These are phyloP conservation scores for Tritrichomonas musculus DNA, from an alignment of 208 protist genomes.

Conservation along the genomic window DNA sequence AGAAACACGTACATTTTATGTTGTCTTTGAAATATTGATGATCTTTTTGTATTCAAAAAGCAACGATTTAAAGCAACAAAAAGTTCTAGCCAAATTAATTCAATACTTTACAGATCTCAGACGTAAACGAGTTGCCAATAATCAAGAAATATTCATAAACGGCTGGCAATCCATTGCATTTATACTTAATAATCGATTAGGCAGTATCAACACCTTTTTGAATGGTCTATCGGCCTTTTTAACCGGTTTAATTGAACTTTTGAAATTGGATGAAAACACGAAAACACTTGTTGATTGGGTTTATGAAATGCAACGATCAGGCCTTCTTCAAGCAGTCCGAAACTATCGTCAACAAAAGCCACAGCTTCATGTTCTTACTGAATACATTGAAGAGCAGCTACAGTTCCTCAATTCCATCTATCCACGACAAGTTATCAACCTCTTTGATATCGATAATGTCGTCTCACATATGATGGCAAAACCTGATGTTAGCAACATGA, in stretches of 20 bases:
- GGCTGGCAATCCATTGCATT: too few species aligned
- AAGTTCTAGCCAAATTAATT: too few species aligned
- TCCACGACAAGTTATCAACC: background rate
- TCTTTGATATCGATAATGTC: background rate
- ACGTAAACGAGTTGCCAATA: too few species aligned
- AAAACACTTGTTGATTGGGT: background rate
- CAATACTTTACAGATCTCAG: too few species aligned
- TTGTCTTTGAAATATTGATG: background rate
- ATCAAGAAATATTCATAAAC: too few species aligned
- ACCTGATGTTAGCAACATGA: background rate
- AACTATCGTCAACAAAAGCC: background rate
- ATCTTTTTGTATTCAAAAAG: background rate
- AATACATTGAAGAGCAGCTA: background rate
- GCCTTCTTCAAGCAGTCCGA: background rate
- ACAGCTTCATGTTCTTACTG: background rate
- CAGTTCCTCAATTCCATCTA: background rate
- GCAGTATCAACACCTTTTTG: too few species aligned
- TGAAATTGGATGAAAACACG: too few species aligned
- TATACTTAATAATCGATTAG: too few species aligned
- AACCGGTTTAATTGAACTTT: background rate
- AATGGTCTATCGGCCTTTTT: background rate
- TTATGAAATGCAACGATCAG: background rate
- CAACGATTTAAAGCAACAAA: too few species aligned
- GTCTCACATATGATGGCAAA: too few species aligned
- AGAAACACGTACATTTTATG: background rate